phyloP scores from a whole-genome alignment of 164 flowering plant species.

The Liquidambar formosana region DNA sequence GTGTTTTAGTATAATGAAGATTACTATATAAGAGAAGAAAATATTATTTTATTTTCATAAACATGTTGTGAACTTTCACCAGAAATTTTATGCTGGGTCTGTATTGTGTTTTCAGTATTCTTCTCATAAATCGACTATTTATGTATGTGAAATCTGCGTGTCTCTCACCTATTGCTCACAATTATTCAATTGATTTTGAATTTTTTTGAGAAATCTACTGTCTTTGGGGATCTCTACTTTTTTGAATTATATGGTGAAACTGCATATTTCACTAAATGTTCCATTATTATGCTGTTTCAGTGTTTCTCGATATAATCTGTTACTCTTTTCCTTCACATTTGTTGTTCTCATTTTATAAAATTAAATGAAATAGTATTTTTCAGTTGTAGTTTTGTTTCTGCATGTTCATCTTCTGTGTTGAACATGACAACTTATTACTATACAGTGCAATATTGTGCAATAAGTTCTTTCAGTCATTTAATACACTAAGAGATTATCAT shows the following conservation, averaged over 20 bases:
- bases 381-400: not conserved
- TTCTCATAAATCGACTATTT: not conserved
- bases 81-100: not conserved
- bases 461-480: not conserved
- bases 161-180: not conserved
- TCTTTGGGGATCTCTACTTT: not conserved
- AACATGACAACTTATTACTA: no score
- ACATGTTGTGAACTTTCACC: not conserved
- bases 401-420: not conserved
- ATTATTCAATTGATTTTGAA: not conserved
- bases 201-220: not conserved
- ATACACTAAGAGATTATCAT: not conserved
- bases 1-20: no score
- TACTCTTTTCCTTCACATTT: not conserved
- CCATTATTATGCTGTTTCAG: not conserved
- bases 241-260: not conserved
- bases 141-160: not conserved
- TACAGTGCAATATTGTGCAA: not conserved
- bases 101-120: not conserved
- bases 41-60: no score
- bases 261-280: not conserved
- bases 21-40: no score
- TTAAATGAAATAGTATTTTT: not conserved
- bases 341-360: not conserved
- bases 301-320: not conserved